Evolutionary conservation across 2,329 filamentous ascomycete genomes (phyloP).

Genomic region (Fusarium secorum): DNA sequence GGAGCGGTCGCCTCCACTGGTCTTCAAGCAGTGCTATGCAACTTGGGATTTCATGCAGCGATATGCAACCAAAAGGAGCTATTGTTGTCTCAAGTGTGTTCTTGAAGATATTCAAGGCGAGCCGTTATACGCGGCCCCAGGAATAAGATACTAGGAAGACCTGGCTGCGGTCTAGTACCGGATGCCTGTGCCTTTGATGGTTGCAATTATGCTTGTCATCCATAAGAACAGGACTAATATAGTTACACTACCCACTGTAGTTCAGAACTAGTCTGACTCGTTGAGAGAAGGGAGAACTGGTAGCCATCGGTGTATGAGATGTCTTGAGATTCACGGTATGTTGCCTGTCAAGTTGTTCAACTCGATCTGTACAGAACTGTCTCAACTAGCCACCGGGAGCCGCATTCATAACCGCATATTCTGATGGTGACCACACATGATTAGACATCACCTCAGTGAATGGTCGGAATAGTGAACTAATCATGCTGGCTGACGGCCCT

Average conservation of each 20-base stretch:
- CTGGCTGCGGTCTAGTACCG: conserved; percentile 2
- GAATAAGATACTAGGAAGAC: conserved; percentile 3
- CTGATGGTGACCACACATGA: conserved; percentile 10
- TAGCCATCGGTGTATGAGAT: background rate
- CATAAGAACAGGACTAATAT: conserved; percentile 16
- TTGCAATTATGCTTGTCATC: conserved; percentile 36
- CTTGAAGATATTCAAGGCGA: conserved; percentile 1
- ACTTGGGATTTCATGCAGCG: conserved; percentile 40
- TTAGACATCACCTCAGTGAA: conserved; percentile 11
- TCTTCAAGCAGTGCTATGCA: conserved; percentile 38
- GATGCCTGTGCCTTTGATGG: conserved; percentile 14
- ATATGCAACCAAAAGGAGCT: conserved; percentile 5
- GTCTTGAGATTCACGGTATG: background rate
- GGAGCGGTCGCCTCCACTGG: conserved; percentile 18
- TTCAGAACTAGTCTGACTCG: conserved; percentile 11
- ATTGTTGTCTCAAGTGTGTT: conserved; percentile 5
- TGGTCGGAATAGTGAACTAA: conserved; percentile 23
- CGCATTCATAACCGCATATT: conserved; percentile 3
- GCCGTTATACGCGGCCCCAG: conserved; percentile 10
- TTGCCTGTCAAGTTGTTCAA: background rate
- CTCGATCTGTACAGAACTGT: background rate
- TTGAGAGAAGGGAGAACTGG: background rate
- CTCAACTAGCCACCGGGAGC: conserved; percentile 4
- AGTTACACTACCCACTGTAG: conserved; percentile 13
- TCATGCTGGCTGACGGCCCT: conserved; percentile 40